Conservation (phyloP, 1,139 yeast species). For the Citeromyces hawaiiensis region DNA sequence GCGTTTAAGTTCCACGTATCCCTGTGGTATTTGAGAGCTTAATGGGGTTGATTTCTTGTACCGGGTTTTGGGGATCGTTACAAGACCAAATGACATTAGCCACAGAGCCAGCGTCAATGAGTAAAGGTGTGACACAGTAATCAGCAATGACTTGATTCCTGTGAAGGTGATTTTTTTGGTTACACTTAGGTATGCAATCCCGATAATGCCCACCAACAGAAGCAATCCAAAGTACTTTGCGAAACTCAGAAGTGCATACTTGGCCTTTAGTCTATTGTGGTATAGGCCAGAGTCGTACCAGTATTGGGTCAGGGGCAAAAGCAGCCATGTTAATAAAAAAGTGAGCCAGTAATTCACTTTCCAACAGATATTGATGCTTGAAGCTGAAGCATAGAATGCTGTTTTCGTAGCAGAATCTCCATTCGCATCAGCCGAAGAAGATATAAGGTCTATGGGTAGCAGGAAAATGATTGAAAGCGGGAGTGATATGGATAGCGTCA, state of each 20-base stretch:
- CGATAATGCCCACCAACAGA: conserved; percentile 37
- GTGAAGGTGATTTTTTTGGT: conserved; percentile 34
- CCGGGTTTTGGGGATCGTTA: conserved; percentile 46
- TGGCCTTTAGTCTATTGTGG: conserved; percentile 28
- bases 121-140: conserved; percentile 73
- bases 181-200: conserved; percentile 45
- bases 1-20: conserved; percentile 44
- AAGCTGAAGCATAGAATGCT: conserved; percentile 26
- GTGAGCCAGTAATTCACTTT: conserved; percentile 71
- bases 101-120: conserved; percentile 64
- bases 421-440: conserved; percentile 14
- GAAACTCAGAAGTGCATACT: conserved; percentile 45
- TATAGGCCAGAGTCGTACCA: conserved; percentile 62
- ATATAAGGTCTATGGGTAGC: conserved; percentile 40
- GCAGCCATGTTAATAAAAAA: conserved; percentile 59
- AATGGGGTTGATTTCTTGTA: conserved; percentile 37
- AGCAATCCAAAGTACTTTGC: conserved; percentile 48
- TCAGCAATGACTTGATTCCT: conserved; percentile 53
- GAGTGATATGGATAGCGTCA: conserved; percentile 32
- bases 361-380: conserved; percentile 49
- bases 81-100: conserved; percentile 78
- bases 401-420: conserved; percentile 5
- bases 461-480: conserved; percentile 43
- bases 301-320: conserved; percentile 61
- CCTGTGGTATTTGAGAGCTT: conserved; percentile 20